Evolutionary conservation across 441 rosid species (phyloP).

Genomic region (Mallotus repandus): DNA sequence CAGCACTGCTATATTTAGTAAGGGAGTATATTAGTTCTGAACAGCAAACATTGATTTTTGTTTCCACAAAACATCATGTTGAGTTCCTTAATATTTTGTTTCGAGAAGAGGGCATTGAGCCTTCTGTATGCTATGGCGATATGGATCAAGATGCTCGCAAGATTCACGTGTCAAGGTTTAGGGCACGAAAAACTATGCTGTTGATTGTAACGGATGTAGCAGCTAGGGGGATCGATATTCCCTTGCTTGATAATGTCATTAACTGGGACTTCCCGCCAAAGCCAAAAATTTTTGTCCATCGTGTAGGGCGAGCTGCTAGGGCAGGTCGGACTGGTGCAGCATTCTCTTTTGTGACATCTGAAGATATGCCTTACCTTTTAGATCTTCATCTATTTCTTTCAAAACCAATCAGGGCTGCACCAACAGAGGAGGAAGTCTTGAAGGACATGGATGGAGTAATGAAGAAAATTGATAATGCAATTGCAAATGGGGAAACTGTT

Average conservation of each 20-base stretch:
- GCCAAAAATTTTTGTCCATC: conserved; percentile 90
- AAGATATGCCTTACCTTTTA: conserved; percentile 81
- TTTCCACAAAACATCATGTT: conserved; percentile 94
- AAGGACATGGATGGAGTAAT: conserved; percentile 73
- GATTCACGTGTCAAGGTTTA: conserved; percentile 81
- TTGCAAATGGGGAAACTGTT: conserved; percentile 80
- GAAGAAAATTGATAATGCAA: conserved; percentile 63
- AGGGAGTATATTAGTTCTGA: conserved; percentile 75
- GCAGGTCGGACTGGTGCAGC: conserved; percentile 95
- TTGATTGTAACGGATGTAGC: conserved; percentile 94
- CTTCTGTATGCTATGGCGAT: conserved; percentile 94
- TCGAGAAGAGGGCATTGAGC: conserved; percentile 74
- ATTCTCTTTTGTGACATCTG: conserved; percentile 82
- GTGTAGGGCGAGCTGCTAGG: conserved; percentile 94
- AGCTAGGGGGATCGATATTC: conserved; percentile 96
- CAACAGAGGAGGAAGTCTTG: conserved; percentile 89
- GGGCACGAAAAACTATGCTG: conserved; percentile 82
- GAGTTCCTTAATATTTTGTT: conserved; percentile 82
- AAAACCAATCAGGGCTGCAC: conserved; percentile 82
- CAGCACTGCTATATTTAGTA: conserved; percentile 75
- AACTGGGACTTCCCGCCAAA: conserved; percentile 97
- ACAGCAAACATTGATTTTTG: conserved; percentile 85
- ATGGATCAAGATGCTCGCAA: conserved; percentile 98
- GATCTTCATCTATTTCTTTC: conserved; percentile 97
- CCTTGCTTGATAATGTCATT: conserved; percentile 93